These are phyloP conservation scores for Tetratostichococcus sp. DNA, from an alignment of 139 green algal genomes.

Conservation along the genomic window DNA sequence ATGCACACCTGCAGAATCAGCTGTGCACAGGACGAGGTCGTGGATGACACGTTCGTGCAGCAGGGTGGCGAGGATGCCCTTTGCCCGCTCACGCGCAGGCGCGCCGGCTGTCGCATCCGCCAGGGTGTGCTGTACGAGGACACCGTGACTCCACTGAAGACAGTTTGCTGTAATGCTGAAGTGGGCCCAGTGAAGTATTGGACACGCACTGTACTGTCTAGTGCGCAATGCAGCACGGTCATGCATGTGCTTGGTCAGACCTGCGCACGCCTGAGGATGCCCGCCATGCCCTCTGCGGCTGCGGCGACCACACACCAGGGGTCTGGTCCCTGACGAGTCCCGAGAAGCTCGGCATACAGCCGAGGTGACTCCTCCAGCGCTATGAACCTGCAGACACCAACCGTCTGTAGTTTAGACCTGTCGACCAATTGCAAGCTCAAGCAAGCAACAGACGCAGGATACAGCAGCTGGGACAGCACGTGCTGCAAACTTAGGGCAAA, in stretches of 20 bases:
- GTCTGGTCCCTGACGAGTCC: not conserved
- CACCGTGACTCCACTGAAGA: too few species aligned
- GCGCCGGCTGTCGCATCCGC: not conserved
- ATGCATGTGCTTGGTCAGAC: too few species aligned
- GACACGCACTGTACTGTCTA: too few species aligned
- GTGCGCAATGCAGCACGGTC: too few species aligned
- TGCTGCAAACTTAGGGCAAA: too few species aligned
- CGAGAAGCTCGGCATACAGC: conserved; percentile 19
- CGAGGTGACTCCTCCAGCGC: conserved; percentile 12
- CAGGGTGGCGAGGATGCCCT: not conserved
- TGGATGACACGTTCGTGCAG: not conserved
- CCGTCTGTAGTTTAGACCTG: too few species aligned
- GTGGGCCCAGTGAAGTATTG: too few species aligned
- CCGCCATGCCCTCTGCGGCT: conserved; percentile 9
- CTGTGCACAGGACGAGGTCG: not conserved
- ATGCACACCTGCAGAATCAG: not conserved
- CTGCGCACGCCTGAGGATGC: conserved; percentile 11
- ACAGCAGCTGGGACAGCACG: too few species aligned
- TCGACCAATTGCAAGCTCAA: too few species aligned
- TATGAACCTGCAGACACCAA: conserved; percentile 22
- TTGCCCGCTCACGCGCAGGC: not conserved
- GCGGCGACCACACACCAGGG: conserved; percentile 11
- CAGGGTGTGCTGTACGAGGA: not conserved
- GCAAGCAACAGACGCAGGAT: too few species aligned
- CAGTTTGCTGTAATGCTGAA: too few species aligned